Evolutionary conservation across 1,284 basidiomycete species (phyloP).

Genomic region (Pyrrhoderma noxium): DNA sequence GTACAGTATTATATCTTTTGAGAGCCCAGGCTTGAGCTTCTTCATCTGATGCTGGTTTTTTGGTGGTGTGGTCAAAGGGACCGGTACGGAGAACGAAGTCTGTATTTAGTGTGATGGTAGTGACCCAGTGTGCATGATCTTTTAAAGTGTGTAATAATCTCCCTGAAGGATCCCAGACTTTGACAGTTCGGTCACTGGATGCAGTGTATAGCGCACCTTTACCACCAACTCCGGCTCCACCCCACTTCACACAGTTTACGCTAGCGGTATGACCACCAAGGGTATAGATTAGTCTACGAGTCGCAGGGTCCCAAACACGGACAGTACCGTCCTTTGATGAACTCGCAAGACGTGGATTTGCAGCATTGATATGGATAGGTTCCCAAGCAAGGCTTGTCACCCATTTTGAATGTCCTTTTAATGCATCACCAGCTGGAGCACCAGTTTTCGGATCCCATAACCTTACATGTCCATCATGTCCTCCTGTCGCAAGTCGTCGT

Average conservation of each 20-base stretch:
- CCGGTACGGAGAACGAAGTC: conserved; percentile 94
- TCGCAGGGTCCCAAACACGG: conserved; percentile 81
- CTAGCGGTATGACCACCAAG: conserved; percentile 91
- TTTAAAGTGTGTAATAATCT: conserved; percentile 69
- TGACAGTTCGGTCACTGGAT: conserved; percentile 87
- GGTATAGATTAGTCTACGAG: conserved; percentile 72
- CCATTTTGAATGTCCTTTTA: conserved; percentile 95
- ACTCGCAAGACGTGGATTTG: conserved; percentile 81
- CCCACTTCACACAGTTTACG: conserved; percentile 96
- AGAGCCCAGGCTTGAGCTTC: conserved; percentile 75
- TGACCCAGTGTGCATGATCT: conserved; percentile 99
- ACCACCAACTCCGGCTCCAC: conserved; percentile 61
- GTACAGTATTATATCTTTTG: conserved; percentile 66
- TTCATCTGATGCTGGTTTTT: conserved; percentile 66
- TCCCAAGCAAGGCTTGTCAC: conserved; percentile 96
- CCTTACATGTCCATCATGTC: conserved; percentile 82
- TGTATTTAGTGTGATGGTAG: conserved; percentile 90
- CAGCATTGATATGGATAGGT: conserved; percentile 84
- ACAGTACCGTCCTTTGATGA: conserved; percentile 96
- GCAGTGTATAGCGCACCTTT: conserved; percentile 90
- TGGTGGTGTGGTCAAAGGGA: conserved; percentile 85
- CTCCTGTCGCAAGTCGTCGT: conserved; percentile 84
- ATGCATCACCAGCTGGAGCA: conserved; percentile 73
- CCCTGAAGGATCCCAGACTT: conserved; percentile 87
- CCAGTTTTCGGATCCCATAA: conserved; percentile 91